Conservation (phyloP, 352 stramenopile genomes). For the Nannochloropsis limnetica region DNA sequence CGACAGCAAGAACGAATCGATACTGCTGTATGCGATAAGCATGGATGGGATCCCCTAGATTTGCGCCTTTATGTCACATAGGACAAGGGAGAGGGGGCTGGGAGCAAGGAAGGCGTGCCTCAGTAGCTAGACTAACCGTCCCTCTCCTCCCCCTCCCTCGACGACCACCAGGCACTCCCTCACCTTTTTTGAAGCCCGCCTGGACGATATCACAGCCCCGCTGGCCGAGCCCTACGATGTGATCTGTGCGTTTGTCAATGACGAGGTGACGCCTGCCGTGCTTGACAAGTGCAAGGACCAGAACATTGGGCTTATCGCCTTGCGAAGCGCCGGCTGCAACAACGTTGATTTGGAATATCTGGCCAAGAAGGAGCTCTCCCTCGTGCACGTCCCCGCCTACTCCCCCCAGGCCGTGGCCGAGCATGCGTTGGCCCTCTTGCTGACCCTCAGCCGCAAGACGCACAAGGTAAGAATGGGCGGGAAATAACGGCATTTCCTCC, state of each 20-base stretch:
- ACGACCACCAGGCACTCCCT: neutral
- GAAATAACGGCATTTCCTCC: neutral
- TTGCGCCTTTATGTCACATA: neutral
- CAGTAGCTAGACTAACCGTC: neutral
- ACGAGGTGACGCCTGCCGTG: slow-evolving; percentile 60
- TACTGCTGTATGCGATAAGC: neutral
- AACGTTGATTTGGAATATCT: slow-evolving; percentile 64
- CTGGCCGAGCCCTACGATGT: slow-evolving; percentile 39
- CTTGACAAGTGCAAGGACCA: slow-evolving; percentile 56
- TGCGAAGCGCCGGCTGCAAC: slow-evolving; percentile 69
- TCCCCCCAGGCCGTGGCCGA: slow-evolving; percentile 69
- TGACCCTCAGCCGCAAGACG: slow-evolving; percentile 70
- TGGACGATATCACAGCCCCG: neutral
- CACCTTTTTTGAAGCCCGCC: neutral
- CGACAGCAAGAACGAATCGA: too few species aligned
- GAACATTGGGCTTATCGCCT: slow-evolving; percentile 60
- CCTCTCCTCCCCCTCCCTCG: neutral
- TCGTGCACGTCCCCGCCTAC: slow-evolving; percentile 65
- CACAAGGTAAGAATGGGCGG: slow-evolving; percentile 43
- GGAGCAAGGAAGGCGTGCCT: neutral
- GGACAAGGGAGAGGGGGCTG: neutral
- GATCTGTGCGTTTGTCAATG: slow-evolving; percentile 68
- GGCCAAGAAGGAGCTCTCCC: slow-evolving; percentile 60
- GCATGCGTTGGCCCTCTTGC: slow-evolving; percentile 64
- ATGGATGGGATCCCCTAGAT: neutral